These are phyloP conservation scores for Vicia sativa DNA, from an alignment of 306 rosid species.

Conservation along the genomic window DNA sequence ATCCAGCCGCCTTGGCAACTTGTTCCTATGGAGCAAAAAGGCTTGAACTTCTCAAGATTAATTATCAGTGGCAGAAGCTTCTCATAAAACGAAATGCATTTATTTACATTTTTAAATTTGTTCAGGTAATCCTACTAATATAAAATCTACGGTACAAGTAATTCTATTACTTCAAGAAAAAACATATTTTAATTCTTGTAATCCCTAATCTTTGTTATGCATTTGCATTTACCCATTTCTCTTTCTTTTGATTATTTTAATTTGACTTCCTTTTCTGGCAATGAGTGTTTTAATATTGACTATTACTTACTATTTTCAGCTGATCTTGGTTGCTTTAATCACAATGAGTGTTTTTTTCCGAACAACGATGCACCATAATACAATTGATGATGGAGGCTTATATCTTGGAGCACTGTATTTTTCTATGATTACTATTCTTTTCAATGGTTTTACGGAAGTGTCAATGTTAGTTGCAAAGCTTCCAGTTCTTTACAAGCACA, in stretches of 20 bases:
- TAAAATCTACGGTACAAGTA: slow-evolving; percentile 9
- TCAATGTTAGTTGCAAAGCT: slow-evolving; percentile 98
- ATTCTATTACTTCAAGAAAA: slow-evolving; percentile 17
- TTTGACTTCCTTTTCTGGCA: slow-evolving; percentile 12
- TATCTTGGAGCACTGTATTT: slow-evolving; percentile 97
- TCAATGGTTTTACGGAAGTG: slow-evolving; percentile 97
- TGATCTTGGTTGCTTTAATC: slow-evolving; percentile 81
- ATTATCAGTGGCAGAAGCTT: slow-evolving; percentile 81
- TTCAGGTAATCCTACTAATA: slow-evolving; percentile 65
- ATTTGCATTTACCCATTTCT: background rate
- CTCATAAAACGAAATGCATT: slow-evolving; percentile 93
- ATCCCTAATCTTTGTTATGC: background rate
- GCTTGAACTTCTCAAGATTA: slow-evolving; percentile 78
- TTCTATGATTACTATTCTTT: slow-evolving; percentile 92
- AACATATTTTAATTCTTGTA: background rate
- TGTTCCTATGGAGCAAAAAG: slow-evolving; percentile 63
- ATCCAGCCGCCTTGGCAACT: slow-evolving; percentile 94
- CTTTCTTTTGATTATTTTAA: slow-evolving; percentile 13
- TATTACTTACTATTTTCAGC: slow-evolving; percentile 59
- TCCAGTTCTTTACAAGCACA: slow-evolving; percentile 95
- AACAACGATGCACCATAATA: slow-evolving; percentile 81
- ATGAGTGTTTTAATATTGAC: slow-evolving; percentile 43
- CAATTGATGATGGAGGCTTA: slow-evolving; percentile 82
- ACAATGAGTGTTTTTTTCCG: slow-evolving; percentile 99
- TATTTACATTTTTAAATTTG: slow-evolving; percentile 87